phyloP scores from a whole-genome alignment of 2,329 filamentous ascomycete genomes.

The Acarospora socialis region DNA sequence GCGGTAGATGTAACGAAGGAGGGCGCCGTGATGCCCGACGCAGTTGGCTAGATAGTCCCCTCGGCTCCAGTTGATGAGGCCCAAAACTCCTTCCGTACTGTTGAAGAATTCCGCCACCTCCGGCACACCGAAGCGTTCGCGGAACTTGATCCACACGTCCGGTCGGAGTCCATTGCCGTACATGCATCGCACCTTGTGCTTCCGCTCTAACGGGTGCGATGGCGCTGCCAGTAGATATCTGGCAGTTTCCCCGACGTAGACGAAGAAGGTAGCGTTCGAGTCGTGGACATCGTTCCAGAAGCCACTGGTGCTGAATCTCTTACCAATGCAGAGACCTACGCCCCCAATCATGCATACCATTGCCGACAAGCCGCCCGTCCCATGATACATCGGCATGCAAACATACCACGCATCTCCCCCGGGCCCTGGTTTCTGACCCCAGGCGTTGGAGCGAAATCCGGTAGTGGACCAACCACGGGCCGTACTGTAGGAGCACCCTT shows the following conservation, averaged over 20 bases:
- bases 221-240: conserved; percentile 59
- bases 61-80: conserved; percentile 43
- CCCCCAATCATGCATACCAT: conserved; percentile 42
- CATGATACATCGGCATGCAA: conserved; percentile 67
- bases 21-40: conserved; percentile 57
- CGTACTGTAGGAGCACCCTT: conserved; percentile 50
- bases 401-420: conserved; percentile 52
- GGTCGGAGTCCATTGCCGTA: conserved; percentile 55
- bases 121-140: conserved; percentile 47
- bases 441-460: conserved; percentile 19
- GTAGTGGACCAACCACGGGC: conserved; percentile 29
- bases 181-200: conserved; percentile 45
- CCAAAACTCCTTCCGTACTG: conserved; percentile 57
- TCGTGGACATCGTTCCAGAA: conserved; percentile 63
- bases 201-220: conserved; percentile 44
- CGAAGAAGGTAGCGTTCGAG: conserved; percentile 53
- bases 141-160: conserved; percentile 53
- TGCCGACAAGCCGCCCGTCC: conserved; percentile 50
- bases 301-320: conserved; percentile 47
- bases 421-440: conserved; percentile 17
- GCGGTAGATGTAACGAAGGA: conserved; percentile 39
- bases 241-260: conserved; percentile 66
- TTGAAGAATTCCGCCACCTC: conserved; percentile 63
- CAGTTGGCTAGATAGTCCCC: conserved; percentile 48
- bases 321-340: conserved; percentile 26